Percentiles rank a stretch among this genome's conserved stretches.
Evolutionary conservation across 306 rosid species (phyloP).

Genomic region (Rosa rugosa): DNA sequence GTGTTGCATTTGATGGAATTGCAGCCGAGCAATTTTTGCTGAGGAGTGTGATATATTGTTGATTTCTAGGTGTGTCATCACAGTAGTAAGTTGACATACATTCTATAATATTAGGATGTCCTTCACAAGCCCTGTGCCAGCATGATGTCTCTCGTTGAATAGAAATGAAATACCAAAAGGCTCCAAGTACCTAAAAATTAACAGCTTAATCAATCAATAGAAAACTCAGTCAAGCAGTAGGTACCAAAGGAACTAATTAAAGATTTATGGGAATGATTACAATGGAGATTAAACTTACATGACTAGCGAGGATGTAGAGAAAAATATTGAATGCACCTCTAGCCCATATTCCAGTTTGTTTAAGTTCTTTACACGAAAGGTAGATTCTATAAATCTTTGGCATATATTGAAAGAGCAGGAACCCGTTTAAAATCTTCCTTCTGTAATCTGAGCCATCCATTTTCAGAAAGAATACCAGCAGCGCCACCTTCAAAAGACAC

Average conservation of each 20-base stretch:
- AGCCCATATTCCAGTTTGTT: constrained; percentile 22
- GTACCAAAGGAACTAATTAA: not conserved
- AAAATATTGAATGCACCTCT: constrained; percentile 23
- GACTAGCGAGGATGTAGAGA: constrained; percentile 33
- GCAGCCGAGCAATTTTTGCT: not conserved
- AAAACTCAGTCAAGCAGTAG: not conserved
- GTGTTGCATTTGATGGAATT: not conserved
- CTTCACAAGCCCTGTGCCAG: constrained; percentile 5
- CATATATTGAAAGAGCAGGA: constrained; percentile 28
- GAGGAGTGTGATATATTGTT: not conserved
- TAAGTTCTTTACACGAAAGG: constrained; percentile 24
- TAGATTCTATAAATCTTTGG: constrained; percentile 28
- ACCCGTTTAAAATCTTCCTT: not conserved
- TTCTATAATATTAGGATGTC: not conserved
- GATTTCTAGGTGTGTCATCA: not conserved
- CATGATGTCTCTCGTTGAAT: constrained; percentile 25
- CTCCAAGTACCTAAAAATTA: constrained; percentile 23
- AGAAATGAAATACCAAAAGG: constrained; percentile 32
- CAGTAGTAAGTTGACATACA: too few species aligned
- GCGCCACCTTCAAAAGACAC: constrained; percentile 8
- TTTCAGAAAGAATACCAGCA: constrained; percentile 13
- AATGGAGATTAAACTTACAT: constrained; percentile 20
- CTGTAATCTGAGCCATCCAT: constrained; percentile 3
- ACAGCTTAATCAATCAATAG: not conserved
- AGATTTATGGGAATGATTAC: not conserved